Base-by-base conservation (phyloP, 495 filamentous ascomycete genomes). In the Massariosphaeria phaeospora region DNA sequence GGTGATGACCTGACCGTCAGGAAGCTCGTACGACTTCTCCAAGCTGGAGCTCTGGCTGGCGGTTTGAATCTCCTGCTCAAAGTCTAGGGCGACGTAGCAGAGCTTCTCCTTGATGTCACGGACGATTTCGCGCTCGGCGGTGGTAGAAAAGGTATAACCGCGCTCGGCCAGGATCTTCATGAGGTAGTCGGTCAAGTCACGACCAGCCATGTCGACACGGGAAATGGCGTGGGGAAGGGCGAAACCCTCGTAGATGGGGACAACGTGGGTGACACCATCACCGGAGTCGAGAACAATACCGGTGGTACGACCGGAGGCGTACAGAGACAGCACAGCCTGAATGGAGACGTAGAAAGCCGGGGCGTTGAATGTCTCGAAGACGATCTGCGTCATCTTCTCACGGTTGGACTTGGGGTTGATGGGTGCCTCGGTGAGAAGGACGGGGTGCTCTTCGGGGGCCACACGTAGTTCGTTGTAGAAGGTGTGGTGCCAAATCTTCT, bases 401-500 rank as follows among this genome's bases (percentile, higher is more conserved):
- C 94, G 87, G 80, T 98, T 98, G 78, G 89, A 95, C 84, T 96
- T 96, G 75, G 93, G 93, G 83, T 98, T 98, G 83, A 98, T 94
- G 60, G 93, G 94, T 67, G 93, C 93, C 79, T 98, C 93, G 69
- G 93, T 98, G 73, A 98, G 82, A 70, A 98, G 83, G 68, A 97
- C 91, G 67, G 93, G 93, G 84, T 98, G 93, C 89, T 98, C 93
- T 83, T 98, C 94, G 56, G 93, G 93, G 61, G 93, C 93, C 59
- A 98, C 93, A 88, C 93, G 93, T 71, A 98, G 84, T 82, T 98
- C 93, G 75, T 96, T 97, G 86, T 97, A 98, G 84, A 98, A 96
- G 68, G 90, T 96, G 83, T 97, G 91, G 77, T 98, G 93, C 94
- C 93, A 98, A 69, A 98, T 98, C 83, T 96, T 97, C 80, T 98